These are phyloP conservation scores for Fragaria nilgerrensis DNA, from an alignment of 306 rosid genomes.

Conservation along the genomic window DNA sequence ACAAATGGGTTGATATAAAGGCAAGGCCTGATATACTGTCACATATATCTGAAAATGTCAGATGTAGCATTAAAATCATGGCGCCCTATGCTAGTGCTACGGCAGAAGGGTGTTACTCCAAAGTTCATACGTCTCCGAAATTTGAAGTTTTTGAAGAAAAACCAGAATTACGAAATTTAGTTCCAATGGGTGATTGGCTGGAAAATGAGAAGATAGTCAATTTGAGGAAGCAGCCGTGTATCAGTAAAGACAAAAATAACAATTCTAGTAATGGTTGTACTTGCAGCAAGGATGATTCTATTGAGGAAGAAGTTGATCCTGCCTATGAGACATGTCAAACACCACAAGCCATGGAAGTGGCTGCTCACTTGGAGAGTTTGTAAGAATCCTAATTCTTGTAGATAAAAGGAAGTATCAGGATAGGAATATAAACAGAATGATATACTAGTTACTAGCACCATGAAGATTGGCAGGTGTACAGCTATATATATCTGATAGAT, in stretches of 20 bases:
- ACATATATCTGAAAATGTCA: slow-evolving; percentile 35
- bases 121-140: slow-evolving; percentile 20
- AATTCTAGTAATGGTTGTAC: slow-evolving; percentile 26
- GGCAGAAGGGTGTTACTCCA: slow-evolving; percentile 28
- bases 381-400: slow-evolving; percentile 40
- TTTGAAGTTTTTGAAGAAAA: slow-evolving; percentile 38
- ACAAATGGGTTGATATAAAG: slow-evolving; percentile 58
- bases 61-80: not conserved
- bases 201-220: slow-evolving; percentile 29
- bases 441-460: slow-evolving; percentile 26
- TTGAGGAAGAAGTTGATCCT: slow-evolving; percentile 33
- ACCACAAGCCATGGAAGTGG: slow-evolving; percentile 31
- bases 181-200: slow-evolving; percentile 21
- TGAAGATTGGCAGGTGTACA: slow-evolving; percentile 46
- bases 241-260: slow-evolving; percentile 29
- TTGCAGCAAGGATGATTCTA: slow-evolving; percentile 22
- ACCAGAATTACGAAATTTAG: slow-evolving; percentile 30
- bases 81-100: slow-evolving; percentile 19
- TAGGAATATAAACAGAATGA: slow-evolving; percentile 30
- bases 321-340: slow-evolving; percentile 37
- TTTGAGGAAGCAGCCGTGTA: slow-evolving; percentile 32
- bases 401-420: slow-evolving; percentile 36
- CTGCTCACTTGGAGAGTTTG: slow-evolving; percentile 13
- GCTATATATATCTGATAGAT: slow-evolving; percentile 24
- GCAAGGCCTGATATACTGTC: slow-evolving; percentile 49